Percentiles rank a stretch among this genome's conserved stretches.
Evolutionary conservation across 768 basidiomycete genomes (phyloP).

Genomic region (Leucogyrophana mollusca): DNA sequence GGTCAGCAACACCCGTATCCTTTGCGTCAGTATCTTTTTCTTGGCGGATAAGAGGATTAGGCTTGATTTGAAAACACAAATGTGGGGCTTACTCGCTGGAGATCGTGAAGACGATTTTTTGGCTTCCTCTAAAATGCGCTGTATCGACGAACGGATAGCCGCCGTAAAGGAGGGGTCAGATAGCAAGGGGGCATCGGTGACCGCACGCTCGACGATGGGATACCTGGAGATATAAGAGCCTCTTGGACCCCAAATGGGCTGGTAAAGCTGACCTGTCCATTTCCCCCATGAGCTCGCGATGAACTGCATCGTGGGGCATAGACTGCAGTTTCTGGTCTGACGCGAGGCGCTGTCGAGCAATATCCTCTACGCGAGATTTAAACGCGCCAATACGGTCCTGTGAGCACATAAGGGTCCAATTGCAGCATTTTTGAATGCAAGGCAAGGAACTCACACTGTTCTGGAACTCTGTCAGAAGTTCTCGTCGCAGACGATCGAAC

Average conservation of each 20-base stretch:
- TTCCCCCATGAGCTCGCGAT: slow-evolving; percentile 68
- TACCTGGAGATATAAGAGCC: slow-evolving; percentile 39
- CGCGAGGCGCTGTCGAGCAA: slow-evolving; percentile 53
- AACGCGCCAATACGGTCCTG: slow-evolving; percentile 56
- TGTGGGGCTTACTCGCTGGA: no score
- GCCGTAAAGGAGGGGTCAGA: slow-evolving; percentile 47
- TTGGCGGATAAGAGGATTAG: no score
- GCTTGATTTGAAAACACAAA: no score
- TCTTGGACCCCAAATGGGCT: slow-evolving; percentile 6
- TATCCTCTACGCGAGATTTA: slow-evolving; percentile 59
- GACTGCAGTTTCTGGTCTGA: slow-evolving; percentile 55
- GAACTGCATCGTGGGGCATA: slow-evolving; percentile 49
- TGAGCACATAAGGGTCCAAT: neutral
- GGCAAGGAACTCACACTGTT: slow-evolving; percentile 47
- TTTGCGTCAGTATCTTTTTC: slow-evolving; percentile 12
- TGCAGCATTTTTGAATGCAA: slow-evolving; percentile 1
- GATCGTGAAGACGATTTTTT: slow-evolving; percentile 23
- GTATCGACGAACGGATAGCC: slow-evolving; percentile 40
- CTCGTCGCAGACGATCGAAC: slow-evolving; percentile 68
- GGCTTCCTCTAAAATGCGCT: slow-evolving; percentile 45
- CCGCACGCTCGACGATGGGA: slow-evolving; percentile 65
- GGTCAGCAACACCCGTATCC: neutral
- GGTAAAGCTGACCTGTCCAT: slow-evolving; percentile 54
- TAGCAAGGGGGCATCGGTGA: slow-evolving; percentile 46
- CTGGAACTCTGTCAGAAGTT: slow-evolving; percentile 62